Base-by-base conservation (phyloP, 345 rosid genomes). In the Barbarea vulgaris region DNA sequence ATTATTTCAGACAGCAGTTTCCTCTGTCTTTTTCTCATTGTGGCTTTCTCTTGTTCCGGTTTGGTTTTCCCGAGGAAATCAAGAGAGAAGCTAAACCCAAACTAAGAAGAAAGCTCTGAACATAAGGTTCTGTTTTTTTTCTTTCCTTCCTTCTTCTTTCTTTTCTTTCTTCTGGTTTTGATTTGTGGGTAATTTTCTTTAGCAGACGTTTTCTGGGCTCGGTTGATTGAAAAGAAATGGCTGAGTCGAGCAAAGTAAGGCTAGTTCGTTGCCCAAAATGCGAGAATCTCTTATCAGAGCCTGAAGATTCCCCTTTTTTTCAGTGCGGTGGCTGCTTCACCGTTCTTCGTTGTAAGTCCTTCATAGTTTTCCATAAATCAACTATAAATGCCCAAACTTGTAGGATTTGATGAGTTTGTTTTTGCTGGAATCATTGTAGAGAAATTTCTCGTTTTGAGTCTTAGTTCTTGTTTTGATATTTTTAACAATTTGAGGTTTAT, bases 261-360 rank as follows among this genome's bases (percentile, higher is more conserved):
- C 80, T 92, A 68, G 99, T 94, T 50, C 80, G 93, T 53, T 94
- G 99, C 61, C 99, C 99, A 10, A 94, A 90, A 75, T 94, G 99
- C 61, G 87, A 88, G 67, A 92, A 89, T 80, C 86, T 94, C 67
- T 88, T 94, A 8, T 89, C 96, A 19, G 97, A 91, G 85, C 96
- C 88, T 53, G 85, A 78, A 53, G 89, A 85, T 72, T 92, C 89
- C 53, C 85, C 96, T 8, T 87, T 94, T 57, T 90, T 90, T 64
- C 92, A 87, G 72, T 94, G 99, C 62, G 97, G 99, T 63, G 99
- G 97, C 3, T 94, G 99, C 57, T 93, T 92, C 33, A 89, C 99
- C 72, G 97, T 94, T 80, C 97, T 94, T 70, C 87, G 87, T 82
- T 93, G 99, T 94, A 70, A 55, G 55, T 7, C 59, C 57, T 60